Base-by-base conservation (phyloP, 75 land plant species). In the Sequoia sempervirens region DNA sequence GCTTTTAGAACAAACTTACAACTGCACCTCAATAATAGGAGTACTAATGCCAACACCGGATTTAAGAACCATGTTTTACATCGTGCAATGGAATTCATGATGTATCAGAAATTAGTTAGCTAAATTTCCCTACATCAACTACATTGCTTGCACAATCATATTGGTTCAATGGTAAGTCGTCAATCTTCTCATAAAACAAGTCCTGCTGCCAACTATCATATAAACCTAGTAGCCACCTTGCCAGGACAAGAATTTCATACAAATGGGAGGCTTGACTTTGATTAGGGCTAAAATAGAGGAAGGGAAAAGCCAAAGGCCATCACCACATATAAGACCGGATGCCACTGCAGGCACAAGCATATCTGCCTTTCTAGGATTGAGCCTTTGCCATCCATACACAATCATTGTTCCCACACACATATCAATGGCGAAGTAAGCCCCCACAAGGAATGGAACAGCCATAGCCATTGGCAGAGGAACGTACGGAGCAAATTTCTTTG, bases 301-400 rank as follows among this genome's bases (percentile, higher is more conserved):
- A 41, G 95, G 92, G 14, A 93, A 87, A 79, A 84, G 86, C 97
- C 93, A 95, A 1, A 95, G 69, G 32, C 93, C 97, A 53, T 95
- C 95, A n/a, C 97, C 97, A 78, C 97, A 95, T 8, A 95, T 95
- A 82, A 93, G 85, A 41, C 97, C 97, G 36, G 97, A 95, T 0
- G 97, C 97, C 13, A 95, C 89, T 58, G 95, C 93, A 45, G 95
- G 95, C 69, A 87, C 70, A 91, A 90, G 87, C 75, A 91, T 58
- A 23, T 75, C 79, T 28, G 97, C 97, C 72, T 86, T 89, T 81
- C 75, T 85, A 32, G 40, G 81, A 83, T 91, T 66, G 7, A 93
- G 17, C 80, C 84, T 87, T 56, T 90, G 86, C 95, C 94, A 95
- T 1, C 84, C 70, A 78, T 87, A 92, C 80, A 93, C 90, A 69